Percentiles rank a stretch among this genome's conserved stretches.
Conservation (phyloP, 441 rosid species). For the Erysimum cheiri region DNA sequence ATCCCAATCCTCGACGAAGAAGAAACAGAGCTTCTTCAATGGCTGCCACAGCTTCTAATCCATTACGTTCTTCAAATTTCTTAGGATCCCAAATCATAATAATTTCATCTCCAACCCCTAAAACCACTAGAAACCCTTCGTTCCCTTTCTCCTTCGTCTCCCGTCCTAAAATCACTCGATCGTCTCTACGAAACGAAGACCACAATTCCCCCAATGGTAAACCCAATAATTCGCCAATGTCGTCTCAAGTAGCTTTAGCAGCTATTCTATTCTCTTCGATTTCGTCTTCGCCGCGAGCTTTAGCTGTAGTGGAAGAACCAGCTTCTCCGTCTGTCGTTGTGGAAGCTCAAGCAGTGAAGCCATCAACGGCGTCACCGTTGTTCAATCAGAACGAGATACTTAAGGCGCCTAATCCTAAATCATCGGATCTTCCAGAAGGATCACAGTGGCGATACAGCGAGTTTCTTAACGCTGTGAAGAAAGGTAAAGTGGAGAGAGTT, state of each 20-base stretch:
- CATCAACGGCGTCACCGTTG: conserved; percentile 41
- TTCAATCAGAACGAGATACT: conserved; percentile 59
- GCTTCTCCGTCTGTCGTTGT: conserved; percentile 55
- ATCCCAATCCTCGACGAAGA: background rate
- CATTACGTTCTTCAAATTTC: conserved; percentile 62
- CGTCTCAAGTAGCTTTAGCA: conserved; percentile 59
- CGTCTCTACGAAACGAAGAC: conserved; percentile 16
- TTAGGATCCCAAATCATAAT: conserved; percentile 53
- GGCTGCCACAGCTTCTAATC: conserved; percentile 55
- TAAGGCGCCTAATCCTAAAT: conserved; percentile 43
- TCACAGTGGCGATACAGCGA: conserved; percentile 92
- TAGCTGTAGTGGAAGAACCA: conserved; percentile 55
- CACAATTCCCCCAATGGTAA: background rate
- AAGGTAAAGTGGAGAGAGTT: conserved; percentile 91
- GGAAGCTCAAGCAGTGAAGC: conserved; percentile 62
- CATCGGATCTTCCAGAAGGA: conserved; percentile 87
- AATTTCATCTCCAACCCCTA: conserved; percentile 74
- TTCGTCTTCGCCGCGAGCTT: conserved; percentile 57
- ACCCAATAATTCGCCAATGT: conserved; percentile 7
- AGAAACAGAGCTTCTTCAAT: conserved; percentile 38
- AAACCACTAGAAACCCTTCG: conserved; percentile 49
- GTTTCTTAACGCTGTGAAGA: conserved; percentile 88
- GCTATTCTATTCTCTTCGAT: conserved; percentile 64
- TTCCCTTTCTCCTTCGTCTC: conserved; percentile 33
- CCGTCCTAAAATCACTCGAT: conserved; percentile 30